phyloP scores from a whole-genome alignment of 2,329 filamentous ascomycete species.

The Thelonectria olida region DNA sequence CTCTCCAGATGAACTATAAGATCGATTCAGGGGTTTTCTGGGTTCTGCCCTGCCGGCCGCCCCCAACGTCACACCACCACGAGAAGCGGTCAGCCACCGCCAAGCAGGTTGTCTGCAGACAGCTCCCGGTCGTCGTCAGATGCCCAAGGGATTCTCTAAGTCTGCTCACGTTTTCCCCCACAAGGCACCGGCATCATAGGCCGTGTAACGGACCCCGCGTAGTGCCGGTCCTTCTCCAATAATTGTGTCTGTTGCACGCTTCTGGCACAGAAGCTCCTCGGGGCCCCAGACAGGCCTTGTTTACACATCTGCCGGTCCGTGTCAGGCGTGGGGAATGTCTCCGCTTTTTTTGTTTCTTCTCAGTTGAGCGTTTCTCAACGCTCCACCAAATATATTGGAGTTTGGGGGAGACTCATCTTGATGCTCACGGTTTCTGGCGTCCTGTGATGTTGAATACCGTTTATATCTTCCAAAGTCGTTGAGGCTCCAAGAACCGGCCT shows the following conservation, averaged over 20 bases:
- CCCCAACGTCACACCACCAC: slow-evolving; percentile 36
- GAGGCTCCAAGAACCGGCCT: no score
- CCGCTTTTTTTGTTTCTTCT: slow-evolving; percentile 45
- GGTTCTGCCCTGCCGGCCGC: background rate
- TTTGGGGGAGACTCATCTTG: background rate
- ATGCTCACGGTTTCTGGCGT: background rate
- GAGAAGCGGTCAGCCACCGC: slow-evolving; percentile 21
- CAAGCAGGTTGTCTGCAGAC: background rate
- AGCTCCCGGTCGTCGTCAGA: slow-evolving; percentile 1
- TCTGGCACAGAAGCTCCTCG: slow-evolving; percentile 2
- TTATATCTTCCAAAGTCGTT: no score
- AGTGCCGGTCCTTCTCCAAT: slow-evolving; percentile 3
- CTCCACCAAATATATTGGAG: background rate
- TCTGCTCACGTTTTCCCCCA: slow-evolving; percentile 16
- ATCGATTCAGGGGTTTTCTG: background rate
- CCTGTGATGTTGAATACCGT: background rate
- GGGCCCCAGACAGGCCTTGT: slow-evolving; percentile 27
- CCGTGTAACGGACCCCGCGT: slow-evolving; percentile 24
- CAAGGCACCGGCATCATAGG: slow-evolving; percentile 10
- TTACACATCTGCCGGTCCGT: slow-evolving; percentile 23
- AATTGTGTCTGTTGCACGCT: background rate
- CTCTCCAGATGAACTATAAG: slow-evolving; percentile 27
- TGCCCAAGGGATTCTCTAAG: background rate
- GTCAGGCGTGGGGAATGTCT: slow-evolving; percentile 17
- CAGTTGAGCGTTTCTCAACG: background rate